phyloP scores from a whole-genome alignment of 345 rosid species.

The Citrus hindsii region DNA sequence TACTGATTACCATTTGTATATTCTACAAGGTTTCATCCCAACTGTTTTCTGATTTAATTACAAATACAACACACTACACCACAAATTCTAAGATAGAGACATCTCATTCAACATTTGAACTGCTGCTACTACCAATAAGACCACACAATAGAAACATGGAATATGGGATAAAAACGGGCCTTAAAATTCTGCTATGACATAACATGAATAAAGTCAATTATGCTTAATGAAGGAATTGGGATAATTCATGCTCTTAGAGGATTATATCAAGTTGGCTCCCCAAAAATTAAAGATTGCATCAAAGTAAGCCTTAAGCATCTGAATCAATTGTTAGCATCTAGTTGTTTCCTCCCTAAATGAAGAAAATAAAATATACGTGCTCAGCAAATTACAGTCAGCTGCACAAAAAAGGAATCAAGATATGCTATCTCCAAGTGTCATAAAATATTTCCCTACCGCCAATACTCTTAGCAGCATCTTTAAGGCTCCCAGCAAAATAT shows the following conservation, averaged over 20 bases:
- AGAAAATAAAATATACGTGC: background rate
- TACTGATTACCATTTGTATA: background rate
- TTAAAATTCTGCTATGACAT: background rate
- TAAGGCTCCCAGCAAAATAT: constrained; percentile 91
- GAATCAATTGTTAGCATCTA: background rate
- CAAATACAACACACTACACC: background rate
- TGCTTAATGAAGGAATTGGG: background rate
- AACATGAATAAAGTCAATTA: background rate
- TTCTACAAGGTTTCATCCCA: background rate
- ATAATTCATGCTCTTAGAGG: background rate
- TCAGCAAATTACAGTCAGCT: background rate
- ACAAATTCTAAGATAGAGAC: background rate
- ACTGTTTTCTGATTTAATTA: background rate
- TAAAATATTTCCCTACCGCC: constrained; percentile 60
- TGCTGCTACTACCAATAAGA: constrained; percentile 3
- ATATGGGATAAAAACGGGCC: background rate
- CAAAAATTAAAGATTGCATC: background rate
- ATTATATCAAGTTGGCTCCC: background rate
- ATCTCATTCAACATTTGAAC: constrained; percentile 4
- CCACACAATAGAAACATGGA: background rate
- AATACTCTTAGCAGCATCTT: constrained; percentile 92
- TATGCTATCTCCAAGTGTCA: constrained; percentile 11
- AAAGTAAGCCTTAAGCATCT: background rate
- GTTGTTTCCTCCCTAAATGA: background rate
- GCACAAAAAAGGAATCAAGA: background rate